phyloP scores from a whole-genome alignment of 768 basidiomycete species.

The Epithele typhae region DNA sequence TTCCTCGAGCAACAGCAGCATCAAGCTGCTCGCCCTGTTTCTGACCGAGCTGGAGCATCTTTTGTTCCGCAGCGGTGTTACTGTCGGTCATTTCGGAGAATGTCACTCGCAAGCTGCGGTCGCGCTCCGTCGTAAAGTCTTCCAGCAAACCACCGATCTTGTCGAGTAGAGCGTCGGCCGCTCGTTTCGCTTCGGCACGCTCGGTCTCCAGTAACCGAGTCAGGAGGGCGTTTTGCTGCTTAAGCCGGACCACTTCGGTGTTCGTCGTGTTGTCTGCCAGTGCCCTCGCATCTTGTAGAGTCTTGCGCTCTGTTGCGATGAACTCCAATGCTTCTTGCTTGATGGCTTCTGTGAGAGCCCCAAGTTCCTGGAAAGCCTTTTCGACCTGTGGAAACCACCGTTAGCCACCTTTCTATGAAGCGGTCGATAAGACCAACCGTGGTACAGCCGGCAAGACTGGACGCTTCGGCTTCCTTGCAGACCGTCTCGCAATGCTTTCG shows the following conservation, averaged over 20 bases:
- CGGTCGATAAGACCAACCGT: constrained; percentile 26
- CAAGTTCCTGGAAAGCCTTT: constrained; percentile 53
- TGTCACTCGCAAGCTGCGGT: constrained; percentile 57
- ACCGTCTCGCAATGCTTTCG: constrained; percentile 43
- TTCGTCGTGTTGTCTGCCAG: constrained; percentile 43
- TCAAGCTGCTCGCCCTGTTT: constrained; percentile 46
- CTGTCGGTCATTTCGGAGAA: constrained; percentile 48
- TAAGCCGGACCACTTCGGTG: constrained; percentile 56
- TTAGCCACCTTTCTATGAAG: not conserved
- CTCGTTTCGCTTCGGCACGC: constrained; percentile 57
- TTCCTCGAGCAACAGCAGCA: constrained; percentile 36
- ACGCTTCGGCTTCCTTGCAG: constrained; percentile 42
- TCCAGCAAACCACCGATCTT: constrained; percentile 69
- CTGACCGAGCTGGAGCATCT: constrained; percentile 42
- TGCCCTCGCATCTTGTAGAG: constrained; percentile 44
- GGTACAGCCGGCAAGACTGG: constrained; percentile 42
- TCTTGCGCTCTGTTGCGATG: constrained; percentile 49
- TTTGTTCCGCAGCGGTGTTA: constrained; percentile 52
- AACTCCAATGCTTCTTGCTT: constrained; percentile 55
- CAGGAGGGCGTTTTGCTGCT: constrained; percentile 67
- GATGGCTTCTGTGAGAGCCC: constrained; percentile 55
- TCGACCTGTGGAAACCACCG: constrained; percentile 38
- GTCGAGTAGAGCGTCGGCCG: constrained; percentile 71
- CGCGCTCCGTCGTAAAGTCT: constrained; percentile 65
- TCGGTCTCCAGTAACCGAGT: constrained; percentile 60